Base-by-base conservation (phyloP, 352 stramenopile species). In the Aphanomyces invadans region DNA sequence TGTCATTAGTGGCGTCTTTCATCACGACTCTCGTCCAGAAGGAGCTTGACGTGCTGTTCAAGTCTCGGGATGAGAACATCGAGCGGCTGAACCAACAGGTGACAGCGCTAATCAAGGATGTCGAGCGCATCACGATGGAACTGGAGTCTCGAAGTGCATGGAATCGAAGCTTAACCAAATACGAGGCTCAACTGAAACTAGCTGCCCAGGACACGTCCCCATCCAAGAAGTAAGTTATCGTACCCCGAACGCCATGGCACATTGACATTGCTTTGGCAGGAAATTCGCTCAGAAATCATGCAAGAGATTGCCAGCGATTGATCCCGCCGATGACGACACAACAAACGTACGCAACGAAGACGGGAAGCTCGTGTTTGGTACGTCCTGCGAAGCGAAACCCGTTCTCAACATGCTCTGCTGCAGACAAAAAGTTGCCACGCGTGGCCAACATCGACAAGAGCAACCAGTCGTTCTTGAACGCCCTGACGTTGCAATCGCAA, bases 361-460 rank as follows among this genome's bases (percentile, higher is more conserved):
- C 11, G 81, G 80, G 15, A 90, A 88, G 46, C 73, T 88, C 38
- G 57, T 75, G 1, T 88, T 90, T 70, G 81, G 81, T 90, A 63
- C 25, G 74, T 15, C 36, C n/a, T n/a, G n/a, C n/a, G n/a, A n/a
- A n/a, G n/a, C n/a, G n/a, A n/a, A n/a, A n/a, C n/a, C n/a, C n/a
- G n/a, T n/a, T n/a, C n/a, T n/a, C n/a, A n/a, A n/a, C n/a, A n/a
- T n/a, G n/a, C n/a, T n/a, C n/a, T n/a, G n/a, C n/a, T n/a, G n/a
- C 44, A 90, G 81, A 87, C 57, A 88, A 87, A 69, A 78, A 83
- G 52, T 71, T 90, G 7, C 81, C 81, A 48, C 78, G 81, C 19
- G 81, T 90, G 23, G 81, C 81, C 3, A 75, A 80, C 56, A 90
- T 90, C 11, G 81, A 87, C 36, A 88, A 88, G 62, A 74, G 76